Evolutionary conservation across 2,329 filamentous ascomycete genomes (phyloP), one percentile per base, ranked within the genome.

Genomic region (Teratosphaeria zuluensis): DNA sequence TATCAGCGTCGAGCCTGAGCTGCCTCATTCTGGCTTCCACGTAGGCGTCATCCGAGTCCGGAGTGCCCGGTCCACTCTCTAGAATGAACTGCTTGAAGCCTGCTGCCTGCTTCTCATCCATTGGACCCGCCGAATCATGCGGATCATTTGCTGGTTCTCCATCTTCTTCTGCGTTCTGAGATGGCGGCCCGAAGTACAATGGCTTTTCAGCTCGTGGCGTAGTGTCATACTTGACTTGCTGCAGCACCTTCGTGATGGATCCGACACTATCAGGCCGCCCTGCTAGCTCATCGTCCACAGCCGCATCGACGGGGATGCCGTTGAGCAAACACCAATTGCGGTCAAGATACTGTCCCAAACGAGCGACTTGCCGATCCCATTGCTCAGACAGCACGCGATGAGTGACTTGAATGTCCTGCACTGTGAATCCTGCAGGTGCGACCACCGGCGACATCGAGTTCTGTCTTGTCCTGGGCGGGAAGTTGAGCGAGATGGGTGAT

Each of bases 381-480:
- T 77, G 78, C 59, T 80, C 78, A 35, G 77, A 74, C 0, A 80
- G 74, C 0, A 80, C 66, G 4, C 73, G 72, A 9, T 80, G 70
- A 0, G 78, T 78, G 6, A 76, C 77, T 59, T 77, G 77, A 54
- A 80, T 77, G 60, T 80, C 77, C 61, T 79, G 77, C n/a, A 78
- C 74, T 1, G 76, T 77, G 16, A 75, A 70, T 30, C 52, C 32
- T 19, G 30, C 32, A 51, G 54, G 54, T 31, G 28, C 66, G 16
- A 31, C 9, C 52, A 53, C 56, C 3, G 66, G 63, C 14, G 62
- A 58, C 24, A 65, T 59, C 3, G 63, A 63, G 24, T 60, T 63
- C 28, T 64, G 63, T 56, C 64, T 66, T 1, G 62, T 62, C 31
- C 61, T 63, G 2, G 63, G 55, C 7, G 64, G 58, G 4, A 54